These are phyloP conservation scores for Penicillium mononematosum DNA, from an alignment of 495 filamentous ascomycete species.

Conservation along the genomic window DNA sequence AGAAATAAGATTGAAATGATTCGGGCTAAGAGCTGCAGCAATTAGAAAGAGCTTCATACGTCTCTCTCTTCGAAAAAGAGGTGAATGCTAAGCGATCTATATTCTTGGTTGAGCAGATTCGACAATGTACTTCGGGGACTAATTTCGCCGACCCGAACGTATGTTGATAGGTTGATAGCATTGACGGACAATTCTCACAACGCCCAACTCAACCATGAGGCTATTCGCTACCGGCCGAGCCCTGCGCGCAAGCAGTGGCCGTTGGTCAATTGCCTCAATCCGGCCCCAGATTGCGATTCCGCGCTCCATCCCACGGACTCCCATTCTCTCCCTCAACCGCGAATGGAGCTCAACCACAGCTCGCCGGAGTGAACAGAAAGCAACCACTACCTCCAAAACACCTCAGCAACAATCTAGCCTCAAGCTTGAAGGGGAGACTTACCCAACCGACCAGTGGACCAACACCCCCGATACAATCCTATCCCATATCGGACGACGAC, in stretches of 20 bases:
- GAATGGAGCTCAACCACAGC: slow-evolving; percentile 39
- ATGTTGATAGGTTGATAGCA: slow-evolving; percentile 25
- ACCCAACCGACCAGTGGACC: slow-evolving; percentile 76
- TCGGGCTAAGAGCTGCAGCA: neutral
- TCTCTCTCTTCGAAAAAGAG: neutral
- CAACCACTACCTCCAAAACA: slow-evolving; percentile 14
- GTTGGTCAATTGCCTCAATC: slow-evolving; percentile 38
- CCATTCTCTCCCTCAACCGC: slow-evolving; percentile 23
- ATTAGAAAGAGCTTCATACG: neutral
- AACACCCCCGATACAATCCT: slow-evolving; percentile 78
- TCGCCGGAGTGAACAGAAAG: slow-evolving; percentile 24
- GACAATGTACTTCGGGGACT: slow-evolving; percentile 30
- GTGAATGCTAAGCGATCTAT: neutral
- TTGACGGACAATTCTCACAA: neutral
- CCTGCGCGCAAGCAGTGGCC: slow-evolving; percentile 41
- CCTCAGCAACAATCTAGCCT: slow-evolving; percentile 26
- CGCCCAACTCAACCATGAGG: slow-evolving; percentile 34
- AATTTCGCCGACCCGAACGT: slow-evolving; percentile 33
- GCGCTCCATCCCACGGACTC: slow-evolving; percentile 21
- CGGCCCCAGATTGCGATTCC: slow-evolving; percentile 30
- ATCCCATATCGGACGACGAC: slow-evolving; percentile 64
- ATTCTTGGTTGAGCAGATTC: neutral
- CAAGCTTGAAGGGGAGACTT: slow-evolving; percentile 60
- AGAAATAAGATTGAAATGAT: neutral
- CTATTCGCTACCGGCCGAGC: slow-evolving; percentile 47